Evolutionary conservation across 2,329 filamentous ascomycete species (phyloP).

Genomic region (Immersiporthe knoxdaviesiana): DNA sequence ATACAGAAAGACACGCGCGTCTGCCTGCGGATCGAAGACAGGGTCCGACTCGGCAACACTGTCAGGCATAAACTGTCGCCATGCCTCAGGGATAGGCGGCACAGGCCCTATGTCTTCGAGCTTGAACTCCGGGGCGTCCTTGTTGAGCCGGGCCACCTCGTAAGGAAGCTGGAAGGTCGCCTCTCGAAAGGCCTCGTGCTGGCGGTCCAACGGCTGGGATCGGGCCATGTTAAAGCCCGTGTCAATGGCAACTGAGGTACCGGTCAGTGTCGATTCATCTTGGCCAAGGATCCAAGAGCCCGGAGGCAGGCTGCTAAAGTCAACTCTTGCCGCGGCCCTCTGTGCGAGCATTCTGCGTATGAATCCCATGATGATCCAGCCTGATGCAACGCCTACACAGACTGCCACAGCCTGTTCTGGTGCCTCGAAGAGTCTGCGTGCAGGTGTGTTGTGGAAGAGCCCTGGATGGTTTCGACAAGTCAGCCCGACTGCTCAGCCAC

Average conservation of each 20-base stretch:
- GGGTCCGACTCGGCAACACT: neutral
- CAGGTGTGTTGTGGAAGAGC: conserved; percentile 15
- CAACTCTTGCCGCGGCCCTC: neutral
- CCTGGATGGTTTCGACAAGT: neutral
- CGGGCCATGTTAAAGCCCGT: conserved; percentile 14
- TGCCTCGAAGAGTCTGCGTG: neutral
- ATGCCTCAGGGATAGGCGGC: neutral
- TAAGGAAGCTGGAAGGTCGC: conserved; percentile 17
- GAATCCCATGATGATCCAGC: neutral
- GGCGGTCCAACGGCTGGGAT: neutral
- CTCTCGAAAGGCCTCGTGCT: neutral
- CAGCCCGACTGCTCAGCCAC: neutral
- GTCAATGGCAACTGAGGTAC: neutral
- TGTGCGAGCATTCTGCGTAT: neutral
- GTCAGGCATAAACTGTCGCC: neutral
- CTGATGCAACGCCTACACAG: neutral
- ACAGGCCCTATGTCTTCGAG: conserved; percentile 6
- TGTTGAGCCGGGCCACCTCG: conserved; percentile 18
- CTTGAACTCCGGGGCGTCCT: neutral
- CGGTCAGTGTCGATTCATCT: neutral
- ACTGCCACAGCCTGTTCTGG: neutral
- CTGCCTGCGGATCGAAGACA: neutral
- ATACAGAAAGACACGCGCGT: conserved; percentile 12
- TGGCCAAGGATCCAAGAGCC: neutral
- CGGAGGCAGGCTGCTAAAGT: neutral